Conservation (phyloP, 1,139 yeast species). For the Taiozyma sp. region DNA sequence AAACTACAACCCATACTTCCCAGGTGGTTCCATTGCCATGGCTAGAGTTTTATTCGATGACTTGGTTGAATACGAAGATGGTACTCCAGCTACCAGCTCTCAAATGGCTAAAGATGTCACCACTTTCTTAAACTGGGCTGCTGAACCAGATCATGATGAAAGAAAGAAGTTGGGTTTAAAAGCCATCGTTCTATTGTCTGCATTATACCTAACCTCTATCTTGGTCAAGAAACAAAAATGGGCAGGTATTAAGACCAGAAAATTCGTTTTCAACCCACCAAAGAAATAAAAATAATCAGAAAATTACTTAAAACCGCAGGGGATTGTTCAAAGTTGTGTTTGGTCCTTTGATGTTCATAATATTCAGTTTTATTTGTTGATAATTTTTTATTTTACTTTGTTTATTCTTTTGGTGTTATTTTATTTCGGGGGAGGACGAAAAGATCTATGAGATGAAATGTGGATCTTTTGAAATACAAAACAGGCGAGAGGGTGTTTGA, state of each 20-base stretch:
- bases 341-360: not conserved
- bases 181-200: slow-evolving; percentile 76
- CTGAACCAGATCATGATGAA: slow-evolving; percentile 98
- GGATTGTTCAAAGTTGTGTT: not conserved
- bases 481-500: not conserved
- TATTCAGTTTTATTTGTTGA: not conserved
- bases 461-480: not conserved
- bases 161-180: slow-evolving; percentile 97
- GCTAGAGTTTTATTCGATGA: slow-evolving; percentile 97
- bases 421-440: not conserved
- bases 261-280: slow-evolving; percentile 91
- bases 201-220: slow-evolving; percentile 77
- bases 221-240: slow-evolving; percentile 99
- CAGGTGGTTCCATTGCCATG: slow-evolving; percentile 99
- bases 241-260: slow-evolving; percentile 94
- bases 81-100: slow-evolving; percentile 97
- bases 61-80: slow-evolving; percentile 96
- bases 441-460: not conserved
- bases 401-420: not conserved
- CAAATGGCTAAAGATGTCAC: slow-evolving; percentile 99
- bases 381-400: not conserved
- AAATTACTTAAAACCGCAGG: not conserved
- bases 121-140: slow-evolving; percentile 95
- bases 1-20: slow-evolving; percentile 99
- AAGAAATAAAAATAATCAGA: slow-evolving; percentile 33